phyloP scores from a whole-genome alignment of 2,329 filamentous ascomycete species.

The Scedosporium aurantiacum region DNA sequence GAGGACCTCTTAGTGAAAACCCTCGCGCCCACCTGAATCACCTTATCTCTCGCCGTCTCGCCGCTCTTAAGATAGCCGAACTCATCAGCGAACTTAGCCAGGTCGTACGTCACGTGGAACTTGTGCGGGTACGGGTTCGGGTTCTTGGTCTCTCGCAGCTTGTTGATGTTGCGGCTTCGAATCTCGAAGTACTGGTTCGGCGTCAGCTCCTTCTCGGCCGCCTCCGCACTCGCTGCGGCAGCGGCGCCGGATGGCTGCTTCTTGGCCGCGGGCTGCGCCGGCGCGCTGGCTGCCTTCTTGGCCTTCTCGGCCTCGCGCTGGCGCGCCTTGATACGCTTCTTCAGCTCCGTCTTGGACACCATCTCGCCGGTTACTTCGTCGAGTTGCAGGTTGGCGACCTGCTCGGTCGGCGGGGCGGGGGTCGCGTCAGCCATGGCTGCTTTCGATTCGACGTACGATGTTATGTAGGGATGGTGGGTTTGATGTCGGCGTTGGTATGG shows the following conservation, averaged over 20 bases:
- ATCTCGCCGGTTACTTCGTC: conserved; percentile 91
- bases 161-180: conserved; percentile 70
- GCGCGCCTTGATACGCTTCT: conserved; percentile 90
- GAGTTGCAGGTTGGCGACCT: conserved; percentile 63
- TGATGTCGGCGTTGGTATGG: not conserved
- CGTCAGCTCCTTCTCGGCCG: conserved; percentile 42
- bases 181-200: conserved; percentile 84
- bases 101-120: conserved; percentile 76
- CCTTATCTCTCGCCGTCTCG: conserved; percentile 64
- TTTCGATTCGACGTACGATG: not conserved
- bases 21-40: conserved; percentile 68
- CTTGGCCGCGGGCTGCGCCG: conserved; percentile 47
- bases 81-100: conserved; percentile 67
- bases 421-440: conserved; percentile 22
- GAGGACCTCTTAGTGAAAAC: conserved; percentile 81
- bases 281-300: conserved; percentile 62
- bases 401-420: conserved; percentile 33
- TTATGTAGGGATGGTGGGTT: not conserved
- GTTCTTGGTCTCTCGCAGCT: conserved; percentile 59
- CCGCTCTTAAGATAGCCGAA: conserved; percentile 79
- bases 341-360: conserved; percentile 76
- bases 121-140: conserved; percentile 88
- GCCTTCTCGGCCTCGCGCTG: conserved; percentile 81
- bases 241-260: conserved; percentile 50
- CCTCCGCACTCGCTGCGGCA: conserved; percentile 59